Evolutionary conservation across 1,139 yeast genomes (phyloP), one percentile per base, ranked within the genome.

Genomic region (Candida freyschussii): DNA sequence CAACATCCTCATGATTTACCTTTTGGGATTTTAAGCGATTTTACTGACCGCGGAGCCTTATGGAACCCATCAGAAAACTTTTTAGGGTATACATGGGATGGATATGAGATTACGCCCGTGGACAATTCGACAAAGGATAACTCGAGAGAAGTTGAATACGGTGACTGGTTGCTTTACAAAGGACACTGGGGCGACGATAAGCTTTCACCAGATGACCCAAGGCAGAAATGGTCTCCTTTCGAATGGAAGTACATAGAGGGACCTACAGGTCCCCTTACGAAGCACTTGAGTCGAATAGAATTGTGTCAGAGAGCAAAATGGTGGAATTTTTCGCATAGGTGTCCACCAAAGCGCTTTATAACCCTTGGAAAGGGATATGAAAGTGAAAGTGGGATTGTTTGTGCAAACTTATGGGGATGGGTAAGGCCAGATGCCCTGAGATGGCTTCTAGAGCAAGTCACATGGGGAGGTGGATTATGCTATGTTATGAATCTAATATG

Each of bases 1-100:
- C 95, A 89, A 53, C 95, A 89, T 55, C 80, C 96, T 1, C 97
- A 89, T 56, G 97, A 91, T 57, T 69, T 87, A 34, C 98, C 98
- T 0, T 61, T 59, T 37, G 83, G 85, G 36, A 87, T 93, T 40
- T 63, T 91, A 31, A 78, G 87, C 29, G 98, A 91, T 60, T 91
- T 86, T 57, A 86, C 97, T 1, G 97, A 91, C 56, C 66, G 96
- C 29, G 98, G 98, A 2, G 83, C 94, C 4, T 63, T 91, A 45
- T 91, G 98, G 97, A 91, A 89, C 56, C 96, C 97, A 0, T 65
- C 87, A 0, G 62, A 71, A 50, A 89, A 91, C 52, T 84, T 72
- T 53, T 63, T 86, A 44, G 93, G 86, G 0, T 91, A 89, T 56
- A 77, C 86, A 0, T 83, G 68, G 55, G 84, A 83, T 50, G 91